A percentile compares a stretch with the other conserved stretches of the same genome.
These are phyloP conservation scores for Alternaria arborescens DNA, from an alignment of 2,329 filamentous ascomycete species.

Conservation along the genomic window DNA sequence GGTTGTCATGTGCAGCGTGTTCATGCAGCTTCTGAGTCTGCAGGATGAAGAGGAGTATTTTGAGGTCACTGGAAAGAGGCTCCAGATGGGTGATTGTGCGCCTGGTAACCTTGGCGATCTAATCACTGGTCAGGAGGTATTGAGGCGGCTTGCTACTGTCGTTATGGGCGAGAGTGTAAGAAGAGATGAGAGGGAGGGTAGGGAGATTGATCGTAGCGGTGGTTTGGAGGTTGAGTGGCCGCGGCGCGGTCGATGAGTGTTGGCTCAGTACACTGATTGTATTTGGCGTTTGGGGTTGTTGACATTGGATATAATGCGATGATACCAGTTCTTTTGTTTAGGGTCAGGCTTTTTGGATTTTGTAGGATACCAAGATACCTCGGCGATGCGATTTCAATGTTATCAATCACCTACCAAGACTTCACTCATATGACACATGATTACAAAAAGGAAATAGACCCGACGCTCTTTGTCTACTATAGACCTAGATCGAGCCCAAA, in stretches of 20 bases:
- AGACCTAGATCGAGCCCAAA: not conserved
- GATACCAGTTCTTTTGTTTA: not conserved
- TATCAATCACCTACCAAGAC: not conserved
- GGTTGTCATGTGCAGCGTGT: conserved; percentile 48
- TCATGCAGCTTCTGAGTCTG: conserved; percentile 42
- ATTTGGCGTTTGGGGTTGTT: not conserved
- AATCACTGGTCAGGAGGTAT: conserved; percentile 39
- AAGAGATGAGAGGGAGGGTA: conserved; percentile 46
- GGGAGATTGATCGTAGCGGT: conserved; percentile 28
- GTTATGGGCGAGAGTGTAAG: conserved; percentile 45
- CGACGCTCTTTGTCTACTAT: no score
- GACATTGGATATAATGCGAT: not conserved
- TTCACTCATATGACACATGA: no score
- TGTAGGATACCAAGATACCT: conserved; percentile 7
- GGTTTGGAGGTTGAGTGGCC: conserved; percentile 26
- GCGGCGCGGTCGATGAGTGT: conserved; percentile 10
- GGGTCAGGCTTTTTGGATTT: not conserved
- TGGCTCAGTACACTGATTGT: not conserved
- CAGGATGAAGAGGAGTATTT: conserved; percentile 39
- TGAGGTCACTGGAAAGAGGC: conserved; percentile 27
- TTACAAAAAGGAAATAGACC: no score
- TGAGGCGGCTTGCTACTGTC: conserved; percentile 44
- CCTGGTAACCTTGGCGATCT: conserved; percentile 31
- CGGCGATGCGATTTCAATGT: not conserved
- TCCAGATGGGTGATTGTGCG: conserved; percentile 42